phyloP scores from a whole-genome alignment of 2,329 filamentous ascomycete genomes.

The Claviceps arundinis region DNA sequence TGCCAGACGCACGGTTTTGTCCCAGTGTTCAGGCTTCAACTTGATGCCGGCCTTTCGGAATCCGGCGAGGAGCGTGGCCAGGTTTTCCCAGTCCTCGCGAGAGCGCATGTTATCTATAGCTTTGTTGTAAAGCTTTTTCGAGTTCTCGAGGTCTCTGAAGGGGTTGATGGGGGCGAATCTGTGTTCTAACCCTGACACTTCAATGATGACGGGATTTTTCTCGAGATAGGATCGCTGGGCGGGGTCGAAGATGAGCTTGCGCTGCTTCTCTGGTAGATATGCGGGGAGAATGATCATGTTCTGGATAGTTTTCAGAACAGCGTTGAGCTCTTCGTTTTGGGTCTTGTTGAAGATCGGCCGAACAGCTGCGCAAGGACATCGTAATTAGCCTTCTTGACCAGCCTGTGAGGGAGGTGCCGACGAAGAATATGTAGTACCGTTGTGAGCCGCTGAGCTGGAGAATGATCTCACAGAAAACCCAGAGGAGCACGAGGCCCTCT shows the following conservation, averaged over 20 bases:
- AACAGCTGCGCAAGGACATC: slow-evolving; percentile 14
- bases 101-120: slow-evolving; percentile 34
- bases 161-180: slow-evolving; percentile 35
- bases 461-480: neutral
- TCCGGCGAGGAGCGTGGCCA: slow-evolving; percentile 38
- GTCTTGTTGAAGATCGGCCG: slow-evolving; percentile 35
- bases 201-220: slow-evolving; percentile 42
- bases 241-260: slow-evolving; percentile 35
- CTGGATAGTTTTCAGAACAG: slow-evolving; percentile 38
- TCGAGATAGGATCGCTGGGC: slow-evolving; percentile 35
- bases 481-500: slow-evolving; percentile 1
- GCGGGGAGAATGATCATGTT: slow-evolving; percentile 47
- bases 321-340: slow-evolving; percentile 40
- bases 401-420: neutral
- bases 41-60: slow-evolving; percentile 28
- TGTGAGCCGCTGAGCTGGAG: slow-evolving; percentile 19
- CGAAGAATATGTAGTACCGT: slow-evolving; percentile 12
- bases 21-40: slow-evolving; percentile 21
- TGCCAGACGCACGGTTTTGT: slow-evolving; percentile 28
- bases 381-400: slow-evolving; percentile 6
- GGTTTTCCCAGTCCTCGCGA: slow-evolving; percentile 37
- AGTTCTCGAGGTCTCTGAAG: slow-evolving; percentile 29
- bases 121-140: slow-evolving; percentile 22
- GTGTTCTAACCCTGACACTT: slow-evolving; percentile 42
- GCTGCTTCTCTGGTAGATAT: slow-evolving; percentile 41